Base-by-base conservation (phyloP, 129 eudicot species). In the Pseudognaphalium luteoalbum region DNA sequence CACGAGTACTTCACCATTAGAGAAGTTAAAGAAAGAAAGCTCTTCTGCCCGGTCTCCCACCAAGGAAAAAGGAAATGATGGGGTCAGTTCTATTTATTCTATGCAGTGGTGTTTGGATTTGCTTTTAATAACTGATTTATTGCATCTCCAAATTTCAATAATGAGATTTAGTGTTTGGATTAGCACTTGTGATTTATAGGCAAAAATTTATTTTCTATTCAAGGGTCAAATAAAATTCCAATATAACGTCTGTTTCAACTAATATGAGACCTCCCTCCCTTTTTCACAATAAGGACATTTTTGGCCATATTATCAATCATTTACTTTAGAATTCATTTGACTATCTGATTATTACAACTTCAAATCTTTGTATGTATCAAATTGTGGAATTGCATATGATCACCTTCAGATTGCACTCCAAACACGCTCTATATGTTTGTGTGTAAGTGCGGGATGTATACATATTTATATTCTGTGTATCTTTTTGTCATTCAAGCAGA, bases 1-100 rank as follows among this genome's bases (percentile, higher is more conserved):
- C 10, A 72, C 78, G 41, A 76, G 70, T 57, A 50, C 83, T 60
- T 81, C 76, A 56, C 58, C 85, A 14, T 84, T 79, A 80, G 76
- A 16, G 30, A 79, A 33, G 22, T 22, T 78, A 20, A 85, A 76
- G 30, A 77, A 72, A 50, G 89, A 84, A 64, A 54, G 39, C 72
- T 72, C 81, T 66, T 78, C 81, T 66, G 69, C 35, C 66, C 88
- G 3, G 22, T 76, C 72, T 73, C 77, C 81, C 65, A 65, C 85
- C 74, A 94, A 91, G 85, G 87, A 66, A 83, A 94, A 86, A 82
- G 98, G 98, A 79, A 73, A 84, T 72, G 98, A 94, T 76, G 97
- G 98, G 86, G 98, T 94, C 60, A 80, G 84, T 71, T 63, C 58
- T 35, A 19, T 32, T 64, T 30, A 14, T 42, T 75, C 65, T 20